Evolutionary conservation across 2,329 filamentous ascomycete genomes (phyloP).

Genomic region (Myriosclerotinia scirpicola): DNA sequence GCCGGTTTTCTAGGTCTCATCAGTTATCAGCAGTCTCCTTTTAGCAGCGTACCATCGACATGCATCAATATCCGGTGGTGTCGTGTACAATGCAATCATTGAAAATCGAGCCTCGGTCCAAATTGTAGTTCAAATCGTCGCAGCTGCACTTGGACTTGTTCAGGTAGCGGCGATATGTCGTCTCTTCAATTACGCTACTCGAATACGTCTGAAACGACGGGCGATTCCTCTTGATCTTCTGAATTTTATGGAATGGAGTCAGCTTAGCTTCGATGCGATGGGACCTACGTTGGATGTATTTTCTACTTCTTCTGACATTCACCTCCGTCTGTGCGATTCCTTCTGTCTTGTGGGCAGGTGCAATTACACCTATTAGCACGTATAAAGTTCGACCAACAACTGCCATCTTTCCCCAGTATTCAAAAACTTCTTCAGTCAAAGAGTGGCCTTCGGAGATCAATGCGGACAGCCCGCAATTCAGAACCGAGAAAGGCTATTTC

Average conservation of each 20-base stretch:
- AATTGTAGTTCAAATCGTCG: constrained; percentile 23
- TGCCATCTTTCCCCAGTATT: constrained; percentile 8
- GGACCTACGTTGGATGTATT: constrained; percentile 4
- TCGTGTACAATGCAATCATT: constrained; percentile 14
- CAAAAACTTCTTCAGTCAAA: constrained; percentile 15
- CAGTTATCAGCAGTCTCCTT: constrained; percentile 18
- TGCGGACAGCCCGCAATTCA: not conserved
- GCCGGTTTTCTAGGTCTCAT: constrained; percentile 8
- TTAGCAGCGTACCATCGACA: constrained; percentile 6
- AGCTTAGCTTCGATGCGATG: constrained; percentile 14
- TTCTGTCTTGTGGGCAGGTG: constrained; percentile 22
- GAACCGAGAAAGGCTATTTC: constrained; percentile 8
- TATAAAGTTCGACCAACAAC: not conserved
- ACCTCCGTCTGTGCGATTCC: constrained; percentile 12
- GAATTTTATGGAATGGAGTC: constrained; percentile 21
- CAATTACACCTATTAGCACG: constrained; percentile 15
- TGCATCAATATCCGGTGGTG: not conserved
- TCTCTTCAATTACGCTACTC: constrained; percentile 22
- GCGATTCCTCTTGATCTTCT: constrained; percentile 14
- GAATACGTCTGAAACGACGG: constrained; percentile 4
- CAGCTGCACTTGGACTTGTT: constrained; percentile 16
- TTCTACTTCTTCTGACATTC: constrained; percentile 13
- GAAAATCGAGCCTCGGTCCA: constrained; percentile 23
- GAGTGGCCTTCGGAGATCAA: constrained; percentile 15
- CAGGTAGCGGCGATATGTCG: constrained; percentile 19